Evolutionary conservation across 768 basidiomycete genomes (phyloP), one percentile per base, ranked within the genome.

Genomic region (Lentinula edodes): DNA sequence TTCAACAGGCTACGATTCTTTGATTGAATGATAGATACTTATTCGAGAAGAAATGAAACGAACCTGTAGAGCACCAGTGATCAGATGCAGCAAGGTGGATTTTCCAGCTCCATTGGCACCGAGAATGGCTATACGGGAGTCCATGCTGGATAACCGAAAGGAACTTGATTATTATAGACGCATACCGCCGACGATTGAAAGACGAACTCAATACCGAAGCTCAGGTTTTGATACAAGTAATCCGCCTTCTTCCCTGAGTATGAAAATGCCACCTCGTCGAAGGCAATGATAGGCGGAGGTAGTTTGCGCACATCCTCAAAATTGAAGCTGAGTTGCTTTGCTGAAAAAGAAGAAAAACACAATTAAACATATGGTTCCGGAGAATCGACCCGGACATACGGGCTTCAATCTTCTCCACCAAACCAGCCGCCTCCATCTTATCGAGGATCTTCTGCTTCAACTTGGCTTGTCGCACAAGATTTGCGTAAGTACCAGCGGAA

Each of bases 371-470:
- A 20, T 18, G 12, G 12, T 6, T 18, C 23, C 15, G 5, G 13
- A 16, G 13, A 28, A 7, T 42, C n/a, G 9, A 43, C 41, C 16
- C 16, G 9, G 18, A 41, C 55, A 32, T 56, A 56, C 55, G 80
- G 3, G 73, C 72, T 70, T 95, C 93, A 62, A 97, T 78, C 77
- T 93, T 94, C 75, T 99, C 93, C 71, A 99, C 83, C 46, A 99
- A 82, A 64, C 96, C 96, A 13, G 95, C 96, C 32, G 96, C 96
- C 81, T 99, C 97, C 96, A 99, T 99, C 85, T 99, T 99, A 82
- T 99, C 96, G 76, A 99, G 96, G 65, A 99, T 98, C 84, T 99
- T 99, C 76, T 99, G 96, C 74, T 99, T 99, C 55, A 95, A 98
- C 78, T 99, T 98, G 67, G 96, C 96, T 75, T 99, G 96, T 70